Base-by-base conservation (phyloP, 2,329 filamentous ascomycete genomes). In the Hyphodiscus sp. region DNA sequence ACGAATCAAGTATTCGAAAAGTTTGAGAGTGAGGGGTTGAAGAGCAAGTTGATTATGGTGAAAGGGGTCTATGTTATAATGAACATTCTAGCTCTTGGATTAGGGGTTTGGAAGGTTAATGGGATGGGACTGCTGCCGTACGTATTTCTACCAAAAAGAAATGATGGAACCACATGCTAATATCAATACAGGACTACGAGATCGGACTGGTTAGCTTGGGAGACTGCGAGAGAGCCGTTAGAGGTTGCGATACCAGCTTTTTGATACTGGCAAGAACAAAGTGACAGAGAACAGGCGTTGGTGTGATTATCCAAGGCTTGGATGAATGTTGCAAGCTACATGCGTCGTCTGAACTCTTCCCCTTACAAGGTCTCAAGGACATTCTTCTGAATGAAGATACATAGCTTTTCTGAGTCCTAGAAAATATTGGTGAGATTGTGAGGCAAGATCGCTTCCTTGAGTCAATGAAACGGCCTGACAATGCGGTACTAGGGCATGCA, bases 201-300 rank as follows among this genome's bases (percentile, higher is more conserved):
- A 68, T 96, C 91, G 61, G 94, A 99, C 71, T 99, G 94, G 94
- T 76, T 99, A 65, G 92, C 92, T 53, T 99, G 94, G 94, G 94
- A 99, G 58, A 65, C 63, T 26, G 64, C 61, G 53, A 67, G 67
- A 51, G 61, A 65, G 42, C 67, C 67, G 29, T 50, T 67, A 41
- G 67, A 69, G 52, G 56, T 60, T 45, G 66, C 66, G 19, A 64
- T 68, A 57, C 67, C 67, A 10, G 67, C 66, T 15, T 68, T 69
- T 53, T 68, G 53, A 67, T 47, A 16, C 33, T 20, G 5, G 5
- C 11, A 38, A 15, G 16, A n/a, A 38, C 13, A 38, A 4, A 26
- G 33, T 4, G 33, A 38, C 13, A 38, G 5, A 38, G 4, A 10
- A 38, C 5, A 38, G 33, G 33, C 5, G 11, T 38, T 38, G 4